Conservation (phyloP, 1,284 basidiomycete genomes). For the Sanghuangporus weigelae region DNA sequence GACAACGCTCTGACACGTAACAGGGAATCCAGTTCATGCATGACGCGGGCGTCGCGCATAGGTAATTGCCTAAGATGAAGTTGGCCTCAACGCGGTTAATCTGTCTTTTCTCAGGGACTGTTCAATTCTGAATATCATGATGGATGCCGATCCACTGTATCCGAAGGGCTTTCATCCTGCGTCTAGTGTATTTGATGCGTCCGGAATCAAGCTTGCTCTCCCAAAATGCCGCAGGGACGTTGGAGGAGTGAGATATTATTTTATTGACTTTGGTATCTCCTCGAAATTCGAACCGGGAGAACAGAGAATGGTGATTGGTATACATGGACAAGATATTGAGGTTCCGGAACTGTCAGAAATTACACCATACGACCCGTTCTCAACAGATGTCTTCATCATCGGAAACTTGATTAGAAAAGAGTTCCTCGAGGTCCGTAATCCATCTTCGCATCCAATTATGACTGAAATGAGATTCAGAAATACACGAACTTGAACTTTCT, state of each 20-base stretch:
- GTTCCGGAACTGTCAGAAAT: neutral
- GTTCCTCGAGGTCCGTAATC: neutral
- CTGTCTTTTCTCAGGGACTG: constrained; percentile 23
- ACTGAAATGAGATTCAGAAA: constrained; percentile 13
- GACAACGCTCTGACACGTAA: constrained; percentile 23
- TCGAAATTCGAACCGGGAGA: constrained; percentile 10
- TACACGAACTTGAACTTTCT: constrained; percentile 23
- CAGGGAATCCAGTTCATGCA: constrained; percentile 27
- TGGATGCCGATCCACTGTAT: constrained; percentile 25
- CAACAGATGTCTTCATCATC: constrained; percentile 1
- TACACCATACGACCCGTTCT: constrained; percentile 5
- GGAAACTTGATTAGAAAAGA: neutral
- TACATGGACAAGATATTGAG: neutral
- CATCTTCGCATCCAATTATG: neutral
- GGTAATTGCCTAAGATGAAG: constrained; percentile 15
- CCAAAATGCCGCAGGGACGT: constrained; percentile 7
- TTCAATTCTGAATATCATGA: constrained; percentile 26
- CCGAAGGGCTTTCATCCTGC: constrained; percentile 26
- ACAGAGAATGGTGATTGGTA: neutral
- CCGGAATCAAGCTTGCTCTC: neutral
- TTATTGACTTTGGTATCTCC: constrained; percentile 28
- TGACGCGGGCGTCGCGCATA: constrained; percentile 24
- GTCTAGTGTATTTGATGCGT: neutral
- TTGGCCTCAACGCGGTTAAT: neutral
- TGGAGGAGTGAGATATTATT: constrained; percentile 23